phyloP scores from a whole-genome alignment of 257 asterid species.

The Solanum paucissectum region DNA sequence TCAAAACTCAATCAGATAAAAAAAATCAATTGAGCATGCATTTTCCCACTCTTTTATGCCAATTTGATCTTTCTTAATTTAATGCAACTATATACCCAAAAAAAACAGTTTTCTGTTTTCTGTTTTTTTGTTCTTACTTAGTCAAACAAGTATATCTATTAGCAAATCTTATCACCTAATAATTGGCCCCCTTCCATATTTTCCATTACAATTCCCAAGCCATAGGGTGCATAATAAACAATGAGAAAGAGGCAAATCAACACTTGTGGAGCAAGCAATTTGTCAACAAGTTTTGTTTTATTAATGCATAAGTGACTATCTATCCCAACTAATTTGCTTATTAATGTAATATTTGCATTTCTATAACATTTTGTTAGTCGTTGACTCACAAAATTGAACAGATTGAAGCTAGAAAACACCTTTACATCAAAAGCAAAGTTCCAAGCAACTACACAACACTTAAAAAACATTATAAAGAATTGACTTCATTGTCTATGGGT shows the following conservation, averaged over 20 bases:
- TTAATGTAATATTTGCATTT: background rate
- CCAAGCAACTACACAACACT: slow-evolving; percentile 4
- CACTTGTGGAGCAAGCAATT: background rate
- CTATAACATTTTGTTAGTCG: background rate
- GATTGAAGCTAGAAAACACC: background rate
- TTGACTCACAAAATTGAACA: background rate
- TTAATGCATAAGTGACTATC: background rate
- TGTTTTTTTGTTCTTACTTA: background rate
- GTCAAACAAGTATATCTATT: background rate
- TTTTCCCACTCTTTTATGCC: background rate
- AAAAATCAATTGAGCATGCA: background rate
- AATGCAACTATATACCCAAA: background rate
- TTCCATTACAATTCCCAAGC: background rate
- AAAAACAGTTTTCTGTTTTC: background rate
- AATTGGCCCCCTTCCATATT: background rate
- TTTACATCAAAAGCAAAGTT: background rate
- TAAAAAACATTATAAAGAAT: slow-evolving; percentile 1
- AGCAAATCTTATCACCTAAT: background rate
- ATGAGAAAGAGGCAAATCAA: background rate
- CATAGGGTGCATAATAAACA: background rate
- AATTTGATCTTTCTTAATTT: background rate
- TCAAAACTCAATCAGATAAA: background rate
- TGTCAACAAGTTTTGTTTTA: background rate
- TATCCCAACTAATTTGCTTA: background rate
- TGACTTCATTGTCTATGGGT: slow-evolving; percentile 3